Percentiles rank a stretch among this genome's conserved stretches.
phyloP scores from a whole-genome alignment of 2,329 filamentous ascomycete genomes.

The Fusarium nygamai region DNA sequence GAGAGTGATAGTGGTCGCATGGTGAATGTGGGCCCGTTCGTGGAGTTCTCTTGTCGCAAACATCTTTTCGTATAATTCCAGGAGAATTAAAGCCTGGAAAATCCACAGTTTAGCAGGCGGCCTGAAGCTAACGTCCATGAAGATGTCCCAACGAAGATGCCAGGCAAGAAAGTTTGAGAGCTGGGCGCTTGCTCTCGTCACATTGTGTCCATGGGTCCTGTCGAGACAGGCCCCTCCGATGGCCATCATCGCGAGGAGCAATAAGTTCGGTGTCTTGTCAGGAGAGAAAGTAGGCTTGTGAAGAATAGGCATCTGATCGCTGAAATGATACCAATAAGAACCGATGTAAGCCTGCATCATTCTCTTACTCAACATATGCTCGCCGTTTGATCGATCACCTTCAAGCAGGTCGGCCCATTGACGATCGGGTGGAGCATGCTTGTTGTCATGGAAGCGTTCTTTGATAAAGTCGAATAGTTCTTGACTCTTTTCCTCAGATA shows the following conservation, averaged over 20 bases:
- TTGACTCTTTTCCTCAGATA: constrained; percentile 88
- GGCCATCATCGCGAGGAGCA: constrained; percentile 89
- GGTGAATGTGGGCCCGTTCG: constrained; percentile 95
- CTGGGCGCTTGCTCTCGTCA: constrained; percentile 80
- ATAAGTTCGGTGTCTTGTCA: constrained; percentile 83
- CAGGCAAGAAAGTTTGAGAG: constrained; percentile 90
- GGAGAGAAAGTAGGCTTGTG: constrained; percentile 94
- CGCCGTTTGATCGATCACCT: constrained; percentile 75
- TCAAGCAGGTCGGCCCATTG: constrained; percentile 81
- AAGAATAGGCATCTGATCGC: constrained; percentile 91
- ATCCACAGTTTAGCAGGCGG: constrained; percentile 96
- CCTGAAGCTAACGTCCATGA: constrained; percentile 88
- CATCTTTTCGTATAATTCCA: constrained; percentile 98
- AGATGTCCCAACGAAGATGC: constrained; percentile 95
- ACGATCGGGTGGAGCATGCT: constrained; percentile 76
- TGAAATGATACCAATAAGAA: constrained; percentile 95
- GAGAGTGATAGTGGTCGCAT: constrained; percentile 92
- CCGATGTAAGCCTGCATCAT: constrained; percentile 97
- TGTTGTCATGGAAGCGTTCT: constrained; percentile 82
- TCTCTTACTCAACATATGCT: constrained; percentile 79
- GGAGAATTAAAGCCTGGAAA: constrained; percentile 87
- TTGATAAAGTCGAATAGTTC: constrained; percentile 85
- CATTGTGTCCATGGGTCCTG: constrained; percentile 77
- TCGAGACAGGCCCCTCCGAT: constrained; percentile 92
- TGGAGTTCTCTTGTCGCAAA: constrained; percentile 92